A percentile compares a stretch with the other conserved stretches of the same genome.
phyloP scores from a whole-genome alignment of 2,329 filamentous ascomycete species.

The Trichophyton simii region DNA sequence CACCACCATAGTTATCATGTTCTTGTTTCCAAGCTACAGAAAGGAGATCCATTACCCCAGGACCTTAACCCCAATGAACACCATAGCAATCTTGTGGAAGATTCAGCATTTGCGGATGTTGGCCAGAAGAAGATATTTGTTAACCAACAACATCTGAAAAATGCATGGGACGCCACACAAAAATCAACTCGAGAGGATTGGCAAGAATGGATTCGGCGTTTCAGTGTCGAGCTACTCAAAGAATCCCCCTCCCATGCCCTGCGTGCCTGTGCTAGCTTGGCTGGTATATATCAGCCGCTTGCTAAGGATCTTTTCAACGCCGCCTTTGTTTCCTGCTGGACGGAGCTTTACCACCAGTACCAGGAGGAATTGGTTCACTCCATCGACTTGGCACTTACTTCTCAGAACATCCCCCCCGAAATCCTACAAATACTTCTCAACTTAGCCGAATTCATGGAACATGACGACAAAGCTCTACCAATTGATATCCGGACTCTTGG shows the following conservation, averaged over 20 bases:
- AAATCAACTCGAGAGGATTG: conserved; percentile 98
- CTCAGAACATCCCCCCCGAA: conserved; percentile 89
- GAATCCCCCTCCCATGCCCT: conserved; percentile 95
- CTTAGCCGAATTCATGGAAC: conserved; percentile 98
- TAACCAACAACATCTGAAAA: conserved; percentile 93
- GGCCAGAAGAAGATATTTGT: conserved; percentile 89
- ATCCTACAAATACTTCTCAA: conserved; percentile 89
- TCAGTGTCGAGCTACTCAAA: conserved; percentile 86
- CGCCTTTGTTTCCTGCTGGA: conserved; percentile 98
- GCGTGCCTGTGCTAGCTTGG: conserved; percentile 80
- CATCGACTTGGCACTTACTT: conserved; percentile 90
- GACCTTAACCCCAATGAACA: conserved; percentile 79
- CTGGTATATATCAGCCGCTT: conserved; percentile 79
- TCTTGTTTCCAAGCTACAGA: conserved; percentile 82
- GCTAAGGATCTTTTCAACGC: conserved; percentile 95
- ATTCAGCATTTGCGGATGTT: conserved; percentile 69
- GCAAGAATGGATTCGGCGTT: conserved; percentile 96
- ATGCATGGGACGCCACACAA: conserved; percentile 91
- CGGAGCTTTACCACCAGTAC: conserved; percentile 89
- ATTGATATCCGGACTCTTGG: conserved; percentile 94
- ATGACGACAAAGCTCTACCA: conserved; percentile 93
- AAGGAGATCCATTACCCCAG: conserved; percentile 87
- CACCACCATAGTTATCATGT: conserved; percentile 86
- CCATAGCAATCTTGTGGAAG: conserved; percentile 66
- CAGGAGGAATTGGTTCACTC: conserved; percentile 93